Evolutionary conservation across 805 yeast species (phyloP).

Genomic region (Starmerella bombicola): DNA sequence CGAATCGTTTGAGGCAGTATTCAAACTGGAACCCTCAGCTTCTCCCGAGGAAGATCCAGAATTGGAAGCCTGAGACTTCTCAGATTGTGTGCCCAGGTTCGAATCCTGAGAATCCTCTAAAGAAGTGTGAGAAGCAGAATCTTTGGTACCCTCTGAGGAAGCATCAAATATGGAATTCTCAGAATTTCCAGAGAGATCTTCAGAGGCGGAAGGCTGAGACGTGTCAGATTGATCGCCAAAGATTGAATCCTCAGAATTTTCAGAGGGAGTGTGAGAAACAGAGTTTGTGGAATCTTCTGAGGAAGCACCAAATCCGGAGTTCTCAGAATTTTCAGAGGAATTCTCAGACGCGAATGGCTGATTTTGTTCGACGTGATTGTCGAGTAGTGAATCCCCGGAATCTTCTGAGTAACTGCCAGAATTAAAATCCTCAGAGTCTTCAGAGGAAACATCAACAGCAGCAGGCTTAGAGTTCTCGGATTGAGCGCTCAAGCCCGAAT

Average conservation of each 20-base stretch:
- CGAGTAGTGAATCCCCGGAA: not conserved
- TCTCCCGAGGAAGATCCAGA: too few relatives aligned
- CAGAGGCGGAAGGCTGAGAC: not conserved
- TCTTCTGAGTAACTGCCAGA: not conserved
- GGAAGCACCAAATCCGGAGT: not conserved
- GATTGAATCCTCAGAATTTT: not conserved
- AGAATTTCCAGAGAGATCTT: not conserved
- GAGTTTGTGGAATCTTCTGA: not conserved
- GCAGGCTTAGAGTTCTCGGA: not conserved
- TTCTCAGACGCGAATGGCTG: not conserved
- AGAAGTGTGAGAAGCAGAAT: too few relatives aligned
- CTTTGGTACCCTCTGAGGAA: too few relatives aligned
- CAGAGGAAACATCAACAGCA: not conserved
- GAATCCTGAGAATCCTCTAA: too few relatives aligned
- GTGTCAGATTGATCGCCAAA: not conserved
- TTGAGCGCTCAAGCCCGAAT: not conserved
- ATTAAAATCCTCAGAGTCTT: not conserved
- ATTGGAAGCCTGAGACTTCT: too few relatives aligned
- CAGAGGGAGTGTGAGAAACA: not conserved
- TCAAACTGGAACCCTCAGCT: too few relatives aligned
- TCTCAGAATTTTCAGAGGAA: not conserved
- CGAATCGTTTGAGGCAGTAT: too few relatives aligned
- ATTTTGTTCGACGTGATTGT: not conserved
- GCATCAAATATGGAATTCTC: too few relatives aligned
- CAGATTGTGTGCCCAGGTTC: too few relatives aligned